Base-by-base conservation (phyloP, 768 basidiomycete genomes). In the Psilocybe cyanescens region DNA sequence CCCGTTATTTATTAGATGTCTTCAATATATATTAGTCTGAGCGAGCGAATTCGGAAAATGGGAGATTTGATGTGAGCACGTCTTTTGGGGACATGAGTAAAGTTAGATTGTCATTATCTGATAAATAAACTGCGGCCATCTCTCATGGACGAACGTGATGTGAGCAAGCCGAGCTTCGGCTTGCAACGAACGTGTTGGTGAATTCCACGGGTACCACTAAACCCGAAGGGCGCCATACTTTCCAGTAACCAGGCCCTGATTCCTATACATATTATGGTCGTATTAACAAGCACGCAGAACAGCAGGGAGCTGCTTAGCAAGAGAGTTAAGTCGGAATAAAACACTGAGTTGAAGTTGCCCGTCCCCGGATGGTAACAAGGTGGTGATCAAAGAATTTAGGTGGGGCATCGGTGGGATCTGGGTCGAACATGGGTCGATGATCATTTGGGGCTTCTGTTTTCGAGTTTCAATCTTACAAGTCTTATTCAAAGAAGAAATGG, bases 101-200 rank as follows among this genome's bases (percentile, higher is more conserved):
- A 53, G 58, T 49, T 35, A 50, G 57, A 49, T 57, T 54, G 14
- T 45, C 16, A 46, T 68, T 68, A 67, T 66, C 65, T 63, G 68
- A 68, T 67, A 70, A 68, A 49, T 19, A 39, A 44, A 52, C 17
- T 8, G 29, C 55, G 55, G 44, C 47, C 58, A 59, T 58, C 65
- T 56, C 57, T 29, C 58, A 52, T 60, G 24, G 31, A 17, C 12
- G 17, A 29, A 56, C 14, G 55, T 61, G 55, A 61, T 50, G 48
- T 5, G 29, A 39, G 8, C 53, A 54, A 47, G 31, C 59, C 53
- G 53, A 55, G 24, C 2, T 17, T 55, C 46, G 59, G 41, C 44
- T 55, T 39, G 30, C 8, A 4, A 16, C 28, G 19, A 49, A 52
- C 41, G 37, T 31, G 19, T 60, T 17, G 33, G 41, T 9, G 28